These are phyloP conservation scores for Polychaeton citri DNA, from an alignment of 2,329 filamentous ascomycete genomes.

Conservation along the genomic window DNA sequence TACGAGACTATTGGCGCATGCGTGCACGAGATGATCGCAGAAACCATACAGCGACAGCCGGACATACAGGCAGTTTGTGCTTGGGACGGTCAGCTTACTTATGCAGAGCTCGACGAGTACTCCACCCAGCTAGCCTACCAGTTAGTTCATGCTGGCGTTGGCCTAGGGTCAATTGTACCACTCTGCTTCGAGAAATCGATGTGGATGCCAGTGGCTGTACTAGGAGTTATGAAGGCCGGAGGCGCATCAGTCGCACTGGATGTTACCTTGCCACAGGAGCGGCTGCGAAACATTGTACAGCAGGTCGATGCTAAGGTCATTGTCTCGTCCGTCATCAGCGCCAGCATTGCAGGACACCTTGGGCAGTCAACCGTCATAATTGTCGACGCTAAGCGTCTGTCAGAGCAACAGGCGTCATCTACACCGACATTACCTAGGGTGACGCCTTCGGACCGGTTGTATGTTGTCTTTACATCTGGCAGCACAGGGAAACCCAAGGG, in stretches of 20 bases:
- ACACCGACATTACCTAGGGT: constrained; percentile 36
- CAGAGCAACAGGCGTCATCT: not conserved
- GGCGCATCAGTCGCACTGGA: constrained; percentile 25
- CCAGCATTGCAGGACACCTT: not conserved
- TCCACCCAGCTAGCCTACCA: constrained; percentile 28
- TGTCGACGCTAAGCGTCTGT: not conserved
- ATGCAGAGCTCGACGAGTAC: constrained; percentile 8
- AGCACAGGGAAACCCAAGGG: constrained; percentile 13
- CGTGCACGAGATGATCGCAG: no score
- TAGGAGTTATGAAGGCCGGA: constrained; percentile 26
- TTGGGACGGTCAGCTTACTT: constrained; percentile 5
- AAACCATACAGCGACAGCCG: no score
- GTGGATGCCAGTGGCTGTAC: constrained; percentile 23
- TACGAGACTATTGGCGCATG: no score
- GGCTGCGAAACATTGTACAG: constrained; percentile 3
- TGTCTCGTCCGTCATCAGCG: constrained; percentile 11
- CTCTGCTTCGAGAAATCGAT: constrained; percentile 26
- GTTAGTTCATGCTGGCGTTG: constrained; percentile 2
- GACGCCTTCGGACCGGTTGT: constrained; percentile 3
- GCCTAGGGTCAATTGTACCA: constrained; percentile 22
- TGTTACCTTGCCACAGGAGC: constrained; percentile 10
- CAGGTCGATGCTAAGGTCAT: constrained; percentile 2
- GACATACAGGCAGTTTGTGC: constrained; percentile 5
- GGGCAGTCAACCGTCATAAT: not conserved
- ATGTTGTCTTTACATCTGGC: constrained; percentile 15